These are phyloP conservation scores for Talaromyces ruber DNA, from an alignment of 495 filamentous ascomycete genomes.

Conservation along the genomic window DNA sequence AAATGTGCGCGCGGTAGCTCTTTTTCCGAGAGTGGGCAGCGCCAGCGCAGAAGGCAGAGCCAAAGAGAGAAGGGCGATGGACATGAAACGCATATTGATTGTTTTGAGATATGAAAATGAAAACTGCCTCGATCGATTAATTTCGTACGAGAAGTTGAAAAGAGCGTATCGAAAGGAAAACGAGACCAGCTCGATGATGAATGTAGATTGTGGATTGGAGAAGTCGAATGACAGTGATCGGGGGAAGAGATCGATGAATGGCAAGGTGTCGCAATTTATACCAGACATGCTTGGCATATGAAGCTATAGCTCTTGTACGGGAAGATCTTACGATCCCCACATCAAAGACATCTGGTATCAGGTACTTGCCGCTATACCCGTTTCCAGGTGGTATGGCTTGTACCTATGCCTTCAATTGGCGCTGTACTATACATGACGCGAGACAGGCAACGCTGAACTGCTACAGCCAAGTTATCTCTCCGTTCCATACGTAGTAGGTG, in stretches of 20 bases:
- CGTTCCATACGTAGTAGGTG: background rate
- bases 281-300: background rate
- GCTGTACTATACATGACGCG: background rate
- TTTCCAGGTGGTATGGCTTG: background rate
- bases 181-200: background rate
- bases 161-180: background rate
- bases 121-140: background rate
- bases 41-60: background rate
- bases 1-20: background rate
- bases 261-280: background rate
- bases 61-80: background rate
- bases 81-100: background rate
- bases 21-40: background rate
- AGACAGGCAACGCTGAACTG: background rate
- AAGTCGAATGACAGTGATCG: background rate
- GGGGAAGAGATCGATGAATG: background rate
- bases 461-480: background rate
- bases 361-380: background rate
- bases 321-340: background rate
- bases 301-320: background rate
- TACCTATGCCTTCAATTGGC: background rate
- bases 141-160: background rate
- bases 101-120: background rate
- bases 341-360: background rate
- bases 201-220: background rate